phyloP scores from a whole-genome alignment of 2,329 filamentous ascomycete genomes.

The Graphium sp. region DNA sequence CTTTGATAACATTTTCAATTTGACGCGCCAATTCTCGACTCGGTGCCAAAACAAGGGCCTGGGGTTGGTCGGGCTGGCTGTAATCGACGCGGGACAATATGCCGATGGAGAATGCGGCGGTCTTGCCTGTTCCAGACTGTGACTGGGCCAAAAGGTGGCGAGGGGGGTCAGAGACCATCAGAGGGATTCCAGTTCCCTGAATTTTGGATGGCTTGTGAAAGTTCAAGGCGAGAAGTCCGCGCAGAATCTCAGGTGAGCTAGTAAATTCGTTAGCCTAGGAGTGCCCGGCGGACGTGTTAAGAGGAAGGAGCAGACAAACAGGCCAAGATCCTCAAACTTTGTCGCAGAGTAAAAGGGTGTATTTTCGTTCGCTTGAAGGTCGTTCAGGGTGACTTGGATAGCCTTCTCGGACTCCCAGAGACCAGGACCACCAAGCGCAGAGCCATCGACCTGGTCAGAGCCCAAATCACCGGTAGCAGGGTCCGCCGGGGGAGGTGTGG shows the following conservation, averaged over 20 bases:
- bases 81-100: slow-evolving; percentile 78
- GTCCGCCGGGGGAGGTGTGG: slow-evolving; percentile 8
- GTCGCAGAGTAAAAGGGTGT: slow-evolving; percentile 78
- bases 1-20: slow-evolving; percentile 69
- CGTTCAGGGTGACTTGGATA: slow-evolving; percentile 83
- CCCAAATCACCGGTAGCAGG: slow-evolving; percentile 11
- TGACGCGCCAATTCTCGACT: slow-evolving; percentile 90
- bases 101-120: slow-evolving; percentile 87
- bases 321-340: slow-evolving; percentile 68
- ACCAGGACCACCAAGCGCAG: slow-evolving; percentile 28
- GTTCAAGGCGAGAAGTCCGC: slow-evolving; percentile 64
- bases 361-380: slow-evolving; percentile 71
- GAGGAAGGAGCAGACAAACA: slow-evolving; percentile 40
- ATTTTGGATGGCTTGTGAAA: slow-evolving; percentile 97
- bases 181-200: slow-evolving; percentile 81
- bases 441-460: slow-evolving; percentile 16
- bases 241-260: slow-evolving; percentile 41
- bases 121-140: slow-evolving; percentile 98
- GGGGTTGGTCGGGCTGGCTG: slow-evolving; percentile 47
- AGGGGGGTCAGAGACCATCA: slow-evolving; percentile 76
- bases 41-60: slow-evolving; percentile 79
- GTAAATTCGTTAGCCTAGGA: no score
- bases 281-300: slow-evolving; percentile 3
- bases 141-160: slow-evolving; percentile 94
- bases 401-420: slow-evolving; percentile 63